Evolutionary conservation across 176 grass and related monocot genomes (phyloP), one percentile per base, ranked within the genome.

Genomic region (Aegilops umbellulata): DNA sequence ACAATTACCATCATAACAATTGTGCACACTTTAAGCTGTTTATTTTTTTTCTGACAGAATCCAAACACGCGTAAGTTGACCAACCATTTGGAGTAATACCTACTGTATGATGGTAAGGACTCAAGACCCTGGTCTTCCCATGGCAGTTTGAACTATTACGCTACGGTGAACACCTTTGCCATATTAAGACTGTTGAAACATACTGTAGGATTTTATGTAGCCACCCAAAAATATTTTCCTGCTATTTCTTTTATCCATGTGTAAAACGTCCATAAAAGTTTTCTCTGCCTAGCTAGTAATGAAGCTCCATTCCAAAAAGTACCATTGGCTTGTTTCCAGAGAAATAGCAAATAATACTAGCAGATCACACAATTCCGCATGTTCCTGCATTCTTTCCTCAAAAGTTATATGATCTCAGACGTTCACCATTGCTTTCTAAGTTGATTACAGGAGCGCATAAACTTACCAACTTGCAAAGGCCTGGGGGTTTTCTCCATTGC

Each of bases 391-490:
- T 24, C 20, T 46, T 85, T 81, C 78, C 26, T 62, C 51, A 60
- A 68, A 29, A 77, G 13, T 17, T 74, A 7, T 85, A 34, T 74
- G 25, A 10, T 74, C 76, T 67, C 32, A 27, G 82, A 41, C 8
- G 86, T 78, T 72, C 30, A 79, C 55, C 39, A 80, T 34, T 74
- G 41, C 27, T 74, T 36, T 79, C n/a, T 31, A 53, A 53, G 78
- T 72, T 90, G 23, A 41, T n/a, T 47, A 70, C 27, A 79, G 15
- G 60, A 86, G 35, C 29, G 30, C 32, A 81, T 69, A 80, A 34
- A 92, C 84, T 86, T 84, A 80, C 88, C 83, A 35, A 42, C 65
- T 71, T 93, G 80, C 63, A 77, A 85, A 66, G 68, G 26, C n/a
- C 86, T 87, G 65, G 35, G 58, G 68, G n/a, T 67, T 77, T 77